phyloP scores from a whole-genome alignment of 441 rosid genomes.

The Raphanus hybrid region DNA sequence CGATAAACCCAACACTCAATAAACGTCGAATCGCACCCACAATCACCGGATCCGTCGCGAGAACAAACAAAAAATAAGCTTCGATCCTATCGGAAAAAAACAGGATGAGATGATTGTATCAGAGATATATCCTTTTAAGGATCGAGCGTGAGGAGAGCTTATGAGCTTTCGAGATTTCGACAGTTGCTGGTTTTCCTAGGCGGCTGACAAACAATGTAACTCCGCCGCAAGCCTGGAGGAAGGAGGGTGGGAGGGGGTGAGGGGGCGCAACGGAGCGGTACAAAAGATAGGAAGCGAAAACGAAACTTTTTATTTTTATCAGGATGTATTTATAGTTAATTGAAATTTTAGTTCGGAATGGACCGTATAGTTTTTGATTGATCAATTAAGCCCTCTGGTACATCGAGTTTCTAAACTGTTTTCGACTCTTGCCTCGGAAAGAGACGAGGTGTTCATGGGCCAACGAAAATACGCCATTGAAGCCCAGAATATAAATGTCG shows the following conservation, averaged over 20 bases:
- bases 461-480: background rate
- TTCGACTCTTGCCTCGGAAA: background rate
- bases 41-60: slow-evolving; percentile 62
- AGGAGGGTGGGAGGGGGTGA: background rate
- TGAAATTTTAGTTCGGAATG: background rate
- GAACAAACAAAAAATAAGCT: background rate
- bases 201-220: slow-evolving; percentile 50
- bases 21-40: slow-evolving; percentile 36
- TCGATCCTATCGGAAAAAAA: slow-evolving; percentile 9
- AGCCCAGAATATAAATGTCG: slow-evolving; percentile 3
- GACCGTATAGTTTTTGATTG: slow-evolving; percentile 24
- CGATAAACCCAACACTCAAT: slow-evolving; percentile 22
- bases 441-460: slow-evolving; percentile 14
- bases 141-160: slow-evolving; percentile 33
- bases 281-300: slow-evolving; percentile 23
- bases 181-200: slow-evolving; percentile 28
- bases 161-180: slow-evolving; percentile 15
- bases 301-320: slow-evolving; percentile 25
- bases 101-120: background rate
- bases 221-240: slow-evolving; percentile 51
- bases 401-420: background rate
- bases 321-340: slow-evolving; percentile 30
- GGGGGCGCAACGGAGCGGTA: slow-evolving; percentile 35
- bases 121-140: background rate
- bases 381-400: slow-evolving; percentile 3